Evolutionary conservation across 345 rosid genomes (phyloP).

Genomic region (Gynandropsis gynandra): DNA sequence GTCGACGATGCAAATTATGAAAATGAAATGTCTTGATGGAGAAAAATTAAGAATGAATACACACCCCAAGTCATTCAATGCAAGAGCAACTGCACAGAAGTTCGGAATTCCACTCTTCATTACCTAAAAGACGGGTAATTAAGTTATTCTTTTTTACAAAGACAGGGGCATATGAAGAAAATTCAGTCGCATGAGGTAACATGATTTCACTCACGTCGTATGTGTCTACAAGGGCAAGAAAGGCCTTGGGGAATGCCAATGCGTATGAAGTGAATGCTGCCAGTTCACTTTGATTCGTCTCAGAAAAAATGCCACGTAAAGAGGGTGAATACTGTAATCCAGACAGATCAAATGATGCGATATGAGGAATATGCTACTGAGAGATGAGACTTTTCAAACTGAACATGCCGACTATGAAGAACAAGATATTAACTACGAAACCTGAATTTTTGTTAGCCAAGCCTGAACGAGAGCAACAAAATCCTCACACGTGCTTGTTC

Average conservation of each 20-base stretch:
- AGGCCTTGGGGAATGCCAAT: conserved; percentile 74
- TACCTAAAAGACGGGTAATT: conserved; percentile 38
- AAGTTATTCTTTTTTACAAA: conserved; percentile 6
- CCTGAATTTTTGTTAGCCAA: conserved; percentile 85
- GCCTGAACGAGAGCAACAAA: conserved; percentile 69
- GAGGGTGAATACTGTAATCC: conserved; percentile 51
- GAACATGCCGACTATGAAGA: not conserved
- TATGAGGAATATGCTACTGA: not conserved
- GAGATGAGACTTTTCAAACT: not conserved
- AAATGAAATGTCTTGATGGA: not conserved
- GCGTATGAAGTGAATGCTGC: conserved; percentile 93
- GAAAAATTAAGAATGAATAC: conserved; percentile 8
- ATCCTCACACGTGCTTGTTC: conserved; percentile 60
- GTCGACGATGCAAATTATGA: too few relatives aligned
- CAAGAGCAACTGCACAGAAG: conserved; percentile 90
- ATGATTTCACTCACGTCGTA: conserved; percentile 63
- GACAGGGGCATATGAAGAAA: not conserved
- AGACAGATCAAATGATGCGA: conserved; percentile 6
- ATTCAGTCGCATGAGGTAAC: conserved; percentile 3
- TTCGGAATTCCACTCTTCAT: conserved; percentile 86
- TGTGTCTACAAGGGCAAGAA: conserved; percentile 90
- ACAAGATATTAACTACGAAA: conserved; percentile 16
- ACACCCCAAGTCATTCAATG: conserved; percentile 79
- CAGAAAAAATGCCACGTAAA: conserved; percentile 46
- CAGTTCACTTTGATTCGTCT: conserved; percentile 92